A percentile compares a stretch with the other conserved stretches of the same genome.
phyloP scores from a whole-genome alignment of 768 basidiomycete genomes.

The Serendipita sp. region DNA sequence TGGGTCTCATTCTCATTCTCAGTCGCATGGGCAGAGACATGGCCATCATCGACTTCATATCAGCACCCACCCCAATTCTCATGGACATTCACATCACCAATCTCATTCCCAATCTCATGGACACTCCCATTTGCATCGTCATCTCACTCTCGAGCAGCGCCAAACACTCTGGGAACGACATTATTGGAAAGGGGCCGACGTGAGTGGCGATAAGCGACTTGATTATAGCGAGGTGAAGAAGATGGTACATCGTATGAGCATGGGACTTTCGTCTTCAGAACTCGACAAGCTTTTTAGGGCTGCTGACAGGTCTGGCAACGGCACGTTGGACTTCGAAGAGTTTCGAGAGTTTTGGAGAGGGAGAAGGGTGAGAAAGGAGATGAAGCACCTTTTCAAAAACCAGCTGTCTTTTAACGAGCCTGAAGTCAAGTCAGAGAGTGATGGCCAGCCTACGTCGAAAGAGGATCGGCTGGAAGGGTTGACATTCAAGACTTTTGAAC shows the following conservation, averaged over 20 bases:
- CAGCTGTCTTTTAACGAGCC: slow-evolving; percentile 24
- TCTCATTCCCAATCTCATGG: background rate
- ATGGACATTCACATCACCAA: background rate
- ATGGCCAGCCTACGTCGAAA: slow-evolving; percentile 38
- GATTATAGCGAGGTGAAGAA: slow-evolving; percentile 56
- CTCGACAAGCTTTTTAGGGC: slow-evolving; percentile 42
- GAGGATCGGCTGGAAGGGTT: slow-evolving; percentile 19
- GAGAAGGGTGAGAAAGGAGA: background rate
- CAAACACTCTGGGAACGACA: slow-evolving; percentile 63
- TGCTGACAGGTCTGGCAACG: background rate
- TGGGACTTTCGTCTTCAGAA: slow-evolving; percentile 36
- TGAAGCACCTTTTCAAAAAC: background rate
- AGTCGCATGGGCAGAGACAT: background rate
- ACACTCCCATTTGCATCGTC: slow-evolving; percentile 3
- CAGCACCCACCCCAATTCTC: background rate
- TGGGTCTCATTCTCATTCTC: background rate
- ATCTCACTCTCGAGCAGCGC: slow-evolving; percentile 27
- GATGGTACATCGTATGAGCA: slow-evolving; percentile 54
- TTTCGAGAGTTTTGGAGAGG: background rate
- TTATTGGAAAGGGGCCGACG: slow-evolving; percentile 64
- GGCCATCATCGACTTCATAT: too few species aligned
- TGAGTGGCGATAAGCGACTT: slow-evolving; percentile 41
- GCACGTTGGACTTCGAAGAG: background rate
- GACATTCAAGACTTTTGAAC: slow-evolving; percentile 25
- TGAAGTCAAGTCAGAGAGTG: slow-evolving; percentile 54